phyloP scores from a whole-genome alignment of 768 basidiomycete genomes.

The Wakefieldia striispora region DNA sequence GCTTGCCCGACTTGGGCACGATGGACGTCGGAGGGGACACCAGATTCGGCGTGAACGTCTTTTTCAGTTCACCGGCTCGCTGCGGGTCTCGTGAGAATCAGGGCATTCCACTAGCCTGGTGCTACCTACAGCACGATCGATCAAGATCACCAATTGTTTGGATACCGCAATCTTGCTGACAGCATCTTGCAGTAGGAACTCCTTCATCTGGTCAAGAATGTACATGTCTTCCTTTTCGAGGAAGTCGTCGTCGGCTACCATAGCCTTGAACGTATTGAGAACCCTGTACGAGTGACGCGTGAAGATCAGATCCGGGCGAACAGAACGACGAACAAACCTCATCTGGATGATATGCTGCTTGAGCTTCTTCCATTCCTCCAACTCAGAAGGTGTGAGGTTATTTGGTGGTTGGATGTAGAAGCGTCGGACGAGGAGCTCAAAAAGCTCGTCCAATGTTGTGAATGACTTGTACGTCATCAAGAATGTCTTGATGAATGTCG shows the following conservation, averaged over 20 bases:
- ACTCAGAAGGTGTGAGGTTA: slow-evolving; percentile 57
- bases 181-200: slow-evolving; percentile 68
- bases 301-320: neutral
- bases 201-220: slow-evolving; percentile 78
- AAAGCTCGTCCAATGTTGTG: slow-evolving; percentile 76
- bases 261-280: slow-evolving; percentile 85
- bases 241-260: slow-evolving; percentile 81
- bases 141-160: slow-evolving; percentile 68
- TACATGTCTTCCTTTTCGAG: slow-evolving; percentile 84
- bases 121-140: slow-evolving; percentile 74
- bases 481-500: slow-evolving; percentile 83
- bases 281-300: slow-evolving; percentile 44
- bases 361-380: slow-evolving; percentile 74
- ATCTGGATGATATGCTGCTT: slow-evolving; percentile 88
- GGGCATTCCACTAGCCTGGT: neutral
- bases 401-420: slow-evolving; percentile 78
- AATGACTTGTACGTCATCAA: slow-evolving; percentile 97
- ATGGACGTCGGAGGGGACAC: slow-evolving; percentile 75
- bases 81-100: slow-evolving; percentile 25
- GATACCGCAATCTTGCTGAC: slow-evolving; percentile 66
- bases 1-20: slow-evolving; percentile 65
- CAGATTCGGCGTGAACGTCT: slow-evolving; percentile 52
- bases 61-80: slow-evolving; percentile 56
- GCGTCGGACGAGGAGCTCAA: slow-evolving; percentile 76
- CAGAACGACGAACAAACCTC: slow-evolving; percentile 52